These are phyloP conservation scores for Lepidium didymum DNA, from an alignment of 345 rosid species.

Conservation along the genomic window DNA sequence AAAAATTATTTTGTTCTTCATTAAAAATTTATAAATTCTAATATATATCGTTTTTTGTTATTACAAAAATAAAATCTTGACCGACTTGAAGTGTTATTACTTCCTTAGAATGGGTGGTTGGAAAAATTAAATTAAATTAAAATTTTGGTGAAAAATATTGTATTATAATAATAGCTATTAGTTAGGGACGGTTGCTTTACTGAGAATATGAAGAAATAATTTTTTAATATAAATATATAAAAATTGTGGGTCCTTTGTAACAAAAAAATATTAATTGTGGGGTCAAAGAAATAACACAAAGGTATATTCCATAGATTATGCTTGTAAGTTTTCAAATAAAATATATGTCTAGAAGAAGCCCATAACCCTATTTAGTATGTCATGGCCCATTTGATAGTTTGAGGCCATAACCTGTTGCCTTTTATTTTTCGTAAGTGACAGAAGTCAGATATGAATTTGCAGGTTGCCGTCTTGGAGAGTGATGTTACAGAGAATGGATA, in stretches of 20 bases:
- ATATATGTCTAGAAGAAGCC: constrained; percentile 8
- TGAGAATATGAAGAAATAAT: background rate
- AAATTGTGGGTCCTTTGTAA: background rate
- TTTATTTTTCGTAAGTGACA: background rate
- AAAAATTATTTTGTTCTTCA: background rate
- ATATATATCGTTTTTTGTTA: background rate
- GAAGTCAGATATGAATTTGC: background rate
- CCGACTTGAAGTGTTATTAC: constrained; percentile 6
- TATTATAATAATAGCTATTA: constrained; percentile 9
- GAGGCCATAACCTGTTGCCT: too few species aligned
- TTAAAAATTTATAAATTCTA: background rate
- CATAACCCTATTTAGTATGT: background rate
- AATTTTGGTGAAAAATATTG: background rate
- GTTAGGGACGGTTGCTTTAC: constrained; percentile 23
- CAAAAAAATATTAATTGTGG: background rate
- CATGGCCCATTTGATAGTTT: background rate
- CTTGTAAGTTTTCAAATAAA: background rate
- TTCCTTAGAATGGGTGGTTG: constrained; percentile 20
- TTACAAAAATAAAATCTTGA: constrained; percentile 3
- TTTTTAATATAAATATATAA: background rate
- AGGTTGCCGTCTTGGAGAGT: constrained; percentile 33
- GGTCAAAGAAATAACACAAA: background rate
- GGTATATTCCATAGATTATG: constrained; percentile 22
- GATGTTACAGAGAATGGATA: constrained; percentile 20
- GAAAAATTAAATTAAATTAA: background rate